Percentiles rank a stretch among this genome's conserved stretches.
These are phyloP conservation scores for Mycena alexandri DNA, from an alignment of 768 basidiomycete genomes.

Conservation along the genomic window DNA sequence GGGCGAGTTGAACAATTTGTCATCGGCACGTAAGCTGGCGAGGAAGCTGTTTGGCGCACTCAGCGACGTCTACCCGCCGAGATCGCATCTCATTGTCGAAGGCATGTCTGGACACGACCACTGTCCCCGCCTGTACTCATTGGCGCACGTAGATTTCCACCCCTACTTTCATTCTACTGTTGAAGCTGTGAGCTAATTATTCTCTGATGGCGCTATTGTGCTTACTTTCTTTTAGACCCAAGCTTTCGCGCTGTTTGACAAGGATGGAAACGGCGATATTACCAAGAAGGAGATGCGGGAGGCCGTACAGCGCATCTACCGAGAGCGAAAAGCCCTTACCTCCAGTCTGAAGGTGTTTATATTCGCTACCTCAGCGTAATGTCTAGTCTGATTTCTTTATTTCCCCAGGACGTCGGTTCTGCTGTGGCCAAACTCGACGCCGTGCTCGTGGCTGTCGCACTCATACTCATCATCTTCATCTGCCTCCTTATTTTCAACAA, in stretches of 20 bases:
- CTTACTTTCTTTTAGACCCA: conserved; percentile 58
- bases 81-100: conserved; percentile 75
- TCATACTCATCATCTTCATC: conserved; percentile 73
- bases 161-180: conserved; percentile 79
- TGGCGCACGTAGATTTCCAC: conserved; percentile 69
- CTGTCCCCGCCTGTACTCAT: background rate
- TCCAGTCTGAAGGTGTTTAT: conserved; percentile 73
- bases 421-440: conserved; percentile 84
- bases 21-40: conserved; percentile 76
- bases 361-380: conserved; percentile 17
- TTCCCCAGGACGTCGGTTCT: conserved; percentile 71
- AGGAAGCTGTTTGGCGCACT: conserved; percentile 75
- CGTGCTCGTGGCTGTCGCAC: conserved; percentile 70
- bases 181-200: conserved; percentile 70
- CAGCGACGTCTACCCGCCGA: conserved; percentile 69
- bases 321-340: conserved; percentile 79
- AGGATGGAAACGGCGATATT: conserved; percentile 88
- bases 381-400: background rate
- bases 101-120: conserved; percentile 52
- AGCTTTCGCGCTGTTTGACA: conserved; percentile 80
- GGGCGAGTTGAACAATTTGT: conserved; percentile 65
- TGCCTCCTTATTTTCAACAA: conserved; percentile 83
- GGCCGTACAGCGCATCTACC: conserved; percentile 84
- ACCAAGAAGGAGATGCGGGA: conserved; percentile 85
- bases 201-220: background rate